Base-by-base conservation (phyloP, 371 early-diverging fungal species). In the Saksenaea oblongispora region DNA sequence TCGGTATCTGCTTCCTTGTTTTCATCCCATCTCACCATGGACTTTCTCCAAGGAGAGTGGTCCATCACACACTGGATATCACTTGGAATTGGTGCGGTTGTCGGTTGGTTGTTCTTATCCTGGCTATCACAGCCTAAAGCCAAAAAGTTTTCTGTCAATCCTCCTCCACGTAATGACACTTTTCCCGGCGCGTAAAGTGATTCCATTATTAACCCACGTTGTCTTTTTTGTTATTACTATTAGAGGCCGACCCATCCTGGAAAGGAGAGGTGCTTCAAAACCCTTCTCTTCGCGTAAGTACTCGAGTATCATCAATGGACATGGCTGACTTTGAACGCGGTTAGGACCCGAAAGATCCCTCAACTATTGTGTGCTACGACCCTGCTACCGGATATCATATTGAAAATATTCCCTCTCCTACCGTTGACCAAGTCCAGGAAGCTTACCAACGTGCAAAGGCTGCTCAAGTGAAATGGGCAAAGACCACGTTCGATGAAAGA, bases 341-440 rank as follows among this genome's bases (percentile, higher is more conserved):
- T 28, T 62, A 89, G 89, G 81, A 87, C 58, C 69, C 79, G 18
- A 60, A 62, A 34, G 73, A 81, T 27, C 86, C 87, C 5, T 74
- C 72, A 13, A 77, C 69, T n/a, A 93, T 95, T 71, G 74, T 85
- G 27, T 94, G 95, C 72, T 92, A 87, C 70, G 95, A 95, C 62
- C 95, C 95, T n/a, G 82, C 95, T 39, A 94, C 94, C 39, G 95
- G 92, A 17, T 85, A 85, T 44, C 84, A 81, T 36, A 82, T 95
- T 34, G 89, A 83, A 34, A 83, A 78, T n/a, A 84, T 90, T 18
- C 76, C 75, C 39, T 84, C 86, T 4, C 86, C 87, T 36, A 79
- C 89, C 9, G 69, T 76, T 1, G 71, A 73, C 10, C 78, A 93
- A 57, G 86, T 95, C 17, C 60, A 77, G 27, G 82, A 67, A 18